phyloP scores from a whole-genome alignment of 192 early-diverging fungal species.

The Cladochytrium replicatum region DNA sequence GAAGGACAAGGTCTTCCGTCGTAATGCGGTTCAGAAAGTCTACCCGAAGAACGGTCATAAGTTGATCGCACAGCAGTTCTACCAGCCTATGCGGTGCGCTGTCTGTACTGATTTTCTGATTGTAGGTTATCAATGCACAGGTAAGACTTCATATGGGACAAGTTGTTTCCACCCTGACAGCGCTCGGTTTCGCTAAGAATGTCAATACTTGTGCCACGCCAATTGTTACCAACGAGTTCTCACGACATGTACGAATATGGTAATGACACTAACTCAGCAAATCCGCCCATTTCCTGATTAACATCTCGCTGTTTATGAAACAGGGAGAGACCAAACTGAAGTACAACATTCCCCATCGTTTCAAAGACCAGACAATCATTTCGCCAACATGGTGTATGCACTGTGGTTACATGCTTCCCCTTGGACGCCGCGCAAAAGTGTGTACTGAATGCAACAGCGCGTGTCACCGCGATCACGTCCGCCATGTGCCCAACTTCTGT shows the following conservation, averaged over 20 bases:
- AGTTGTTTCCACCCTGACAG: too few relatives aligned
- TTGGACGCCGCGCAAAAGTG: not conserved
- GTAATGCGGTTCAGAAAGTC: not conserved
- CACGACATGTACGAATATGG: constrained; percentile 65
- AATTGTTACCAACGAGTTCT: constrained; percentile 65
- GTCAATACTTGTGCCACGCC: constrained; percentile 69
- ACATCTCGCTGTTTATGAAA: not conserved
- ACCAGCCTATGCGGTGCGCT: constrained; percentile 82
- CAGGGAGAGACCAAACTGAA: constrained; percentile 25
- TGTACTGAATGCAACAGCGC: not conserved
- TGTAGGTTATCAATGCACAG: constrained; percentile 74
- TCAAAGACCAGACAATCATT: constrained; percentile 61
- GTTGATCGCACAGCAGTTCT: constrained; percentile 66
- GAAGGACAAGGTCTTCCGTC: constrained; percentile 28
- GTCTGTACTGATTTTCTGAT: constrained; percentile 75
- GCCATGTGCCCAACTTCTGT: constrained; percentile 1
- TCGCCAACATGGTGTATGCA: constrained; percentile 80
- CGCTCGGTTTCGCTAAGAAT: constrained; percentile 35
- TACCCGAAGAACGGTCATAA: constrained; percentile 56
- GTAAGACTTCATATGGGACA: constrained; percentile 13
- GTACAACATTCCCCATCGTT: constrained; percentile 80
- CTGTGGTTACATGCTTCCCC: constrained; percentile 53
- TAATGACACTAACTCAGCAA: too few relatives aligned
- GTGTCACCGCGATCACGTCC: not conserved
- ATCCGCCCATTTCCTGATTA: not conserved